Evolutionary conservation across 495 filamentous ascomycete species (phyloP), one percentile per base, ranked within the genome.

Genomic region (Lophium mytilinum): DNA sequence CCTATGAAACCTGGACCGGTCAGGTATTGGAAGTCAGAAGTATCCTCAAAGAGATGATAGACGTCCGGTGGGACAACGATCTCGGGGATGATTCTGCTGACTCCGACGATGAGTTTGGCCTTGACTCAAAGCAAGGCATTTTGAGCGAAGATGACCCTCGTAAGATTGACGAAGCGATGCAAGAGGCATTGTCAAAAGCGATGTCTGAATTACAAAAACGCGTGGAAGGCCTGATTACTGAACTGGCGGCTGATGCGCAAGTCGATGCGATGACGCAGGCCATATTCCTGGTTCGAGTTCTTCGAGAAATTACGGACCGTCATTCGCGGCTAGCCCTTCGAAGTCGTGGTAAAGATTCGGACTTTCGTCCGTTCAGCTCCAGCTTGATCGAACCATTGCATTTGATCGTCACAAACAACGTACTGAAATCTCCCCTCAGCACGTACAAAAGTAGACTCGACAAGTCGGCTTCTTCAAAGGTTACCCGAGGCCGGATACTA

Each of bases 121-220:
- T 85, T 36, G 83, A 91, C 56, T 77, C 80, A 19, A 73, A 84
- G 37, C 78, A 86, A 33, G 73, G 74, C 3, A 70, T 83, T 11
- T 75, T 95, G 34, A 86, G 82, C 65, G 78, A 81, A 35, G 80
- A 91, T 30, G 93, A 97, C 65, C 85, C 89, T 1, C 67, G 75
- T 37, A 59, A 78, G 21, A 66, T 96, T 12, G 79, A 81, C 40
- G 74, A 84, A 21, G 75, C 80, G 34, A 77, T 95, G 0, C 68
- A 79, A 33, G 56, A 74, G 1, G 77, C 83, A 11, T 73, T 90
- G 9, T 65, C 68, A 1, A 66, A 76, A 12, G 80, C 86, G 0
- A 86, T 90, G 52, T 54, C 68, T 1, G 65, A 66, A n/a, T 71
- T 95, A 1, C 75, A 89, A 50, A 66, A 69, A 8, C 77, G 78